phyloP scores from a whole-genome alignment of 169 alveolate species.

The Eimeria necatrix region DNA sequence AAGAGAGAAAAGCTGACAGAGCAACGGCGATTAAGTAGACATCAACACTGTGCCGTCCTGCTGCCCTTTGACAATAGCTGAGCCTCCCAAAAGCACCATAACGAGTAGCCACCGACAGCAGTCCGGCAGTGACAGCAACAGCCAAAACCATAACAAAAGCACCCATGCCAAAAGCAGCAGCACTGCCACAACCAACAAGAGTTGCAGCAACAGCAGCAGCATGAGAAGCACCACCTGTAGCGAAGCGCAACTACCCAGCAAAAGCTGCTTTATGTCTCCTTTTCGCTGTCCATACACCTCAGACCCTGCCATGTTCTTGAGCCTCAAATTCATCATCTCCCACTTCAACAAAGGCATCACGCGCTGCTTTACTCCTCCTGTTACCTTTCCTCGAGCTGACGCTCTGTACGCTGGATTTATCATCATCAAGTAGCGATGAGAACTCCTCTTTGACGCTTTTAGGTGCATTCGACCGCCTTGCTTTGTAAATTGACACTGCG shows the following conservation, averaged over 20 bases:
- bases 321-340: too few species aligned
- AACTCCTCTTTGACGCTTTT: slow-evolving; percentile 18
- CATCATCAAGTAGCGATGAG: not conserved
- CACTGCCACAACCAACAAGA: not conserved
- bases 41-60: not conserved
- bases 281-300: too few species aligned
- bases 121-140: not conserved
- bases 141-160: not conserved
- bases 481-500: not conserved
- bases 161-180: not conserved
- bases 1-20: not conserved
- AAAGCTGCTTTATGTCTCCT: too few species aligned
- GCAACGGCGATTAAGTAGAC: not conserved
- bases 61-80: not conserved
- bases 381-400: too few species aligned
- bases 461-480: not conserved
- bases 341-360: too few species aligned
- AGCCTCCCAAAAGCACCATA: not conserved
- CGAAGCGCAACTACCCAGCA: not conserved
- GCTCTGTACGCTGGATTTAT: too few species aligned
- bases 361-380: too few species aligned
- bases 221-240: not conserved
- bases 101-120: not conserved
- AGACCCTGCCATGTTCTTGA: too few species aligned
- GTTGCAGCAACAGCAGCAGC: not conserved